Conservation (phyloP, 2,329 filamentous ascomycete genomes). For the Chaetomium globosum region DNA sequence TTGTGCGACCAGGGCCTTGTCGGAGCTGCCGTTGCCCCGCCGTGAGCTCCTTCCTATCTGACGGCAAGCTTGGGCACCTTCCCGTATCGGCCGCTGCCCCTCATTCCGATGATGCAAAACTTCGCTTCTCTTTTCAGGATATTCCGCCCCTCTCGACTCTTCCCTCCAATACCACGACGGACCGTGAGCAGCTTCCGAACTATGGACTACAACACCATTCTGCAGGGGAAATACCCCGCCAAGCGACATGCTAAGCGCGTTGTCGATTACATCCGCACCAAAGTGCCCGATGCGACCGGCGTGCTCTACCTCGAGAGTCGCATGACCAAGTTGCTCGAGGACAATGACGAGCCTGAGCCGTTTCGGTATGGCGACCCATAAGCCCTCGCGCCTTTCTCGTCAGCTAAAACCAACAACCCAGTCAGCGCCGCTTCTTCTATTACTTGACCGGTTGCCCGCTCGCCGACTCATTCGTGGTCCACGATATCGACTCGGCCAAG, state of each 20-base stretch:
- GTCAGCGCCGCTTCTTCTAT: conserved; percentile 90
- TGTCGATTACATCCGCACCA: conserved; percentile 72
- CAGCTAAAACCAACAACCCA: conserved; percentile 41
- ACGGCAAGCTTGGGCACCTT: conserved; percentile 6
- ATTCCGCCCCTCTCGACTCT: background rate
- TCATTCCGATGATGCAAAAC: conserved; percentile 7
- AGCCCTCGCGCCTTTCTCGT: background rate
- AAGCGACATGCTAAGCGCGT: conserved; percentile 85
- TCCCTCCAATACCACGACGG: conserved; percentile 19
- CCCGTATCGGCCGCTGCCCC: background rate
- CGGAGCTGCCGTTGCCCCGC: conserved; percentile 15
- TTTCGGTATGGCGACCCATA: conserved; percentile 63
- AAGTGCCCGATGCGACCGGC: conserved; percentile 66
- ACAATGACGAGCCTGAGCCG: conserved; percentile 80
- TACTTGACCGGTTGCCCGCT: conserved; percentile 86
- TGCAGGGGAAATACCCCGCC: conserved; percentile 73
- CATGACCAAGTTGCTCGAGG: conserved; percentile 78
- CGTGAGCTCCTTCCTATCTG: background rate
- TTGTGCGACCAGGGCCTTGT: background rate
- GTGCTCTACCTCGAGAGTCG: conserved; percentile 88
- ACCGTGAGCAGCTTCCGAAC: conserved; percentile 8
- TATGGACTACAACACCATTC: conserved; percentile 52
- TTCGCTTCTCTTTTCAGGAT: conserved; percentile 2
- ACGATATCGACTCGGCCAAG: conserved; percentile 73
- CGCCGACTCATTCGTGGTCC: conserved; percentile 77